phyloP scores from a whole-genome alignment of 2,329 filamentous ascomycete species.

The Nothomitra cinnamomea region DNA sequence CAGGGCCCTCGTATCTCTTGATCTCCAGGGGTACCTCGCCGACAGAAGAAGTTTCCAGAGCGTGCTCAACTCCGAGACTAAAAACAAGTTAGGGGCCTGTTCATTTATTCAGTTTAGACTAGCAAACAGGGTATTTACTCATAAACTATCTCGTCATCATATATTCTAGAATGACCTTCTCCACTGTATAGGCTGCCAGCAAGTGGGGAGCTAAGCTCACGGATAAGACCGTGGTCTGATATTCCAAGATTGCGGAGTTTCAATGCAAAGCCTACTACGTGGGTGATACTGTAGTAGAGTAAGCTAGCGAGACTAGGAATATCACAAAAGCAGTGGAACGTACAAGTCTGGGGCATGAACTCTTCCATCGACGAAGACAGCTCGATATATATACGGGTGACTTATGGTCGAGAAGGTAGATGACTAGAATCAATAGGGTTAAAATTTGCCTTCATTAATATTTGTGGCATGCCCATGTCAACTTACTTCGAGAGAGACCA shows the following conservation, averaged over 20 bases:
- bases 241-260: slow-evolving; percentile 89
- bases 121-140: slow-evolving; percentile 31
- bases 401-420: slow-evolving; percentile 71
- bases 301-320: neutral
- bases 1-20: slow-evolving; percentile 29
- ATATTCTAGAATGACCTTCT: slow-evolving; percentile 83
- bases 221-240: slow-evolving; percentile 80
- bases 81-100: neutral
- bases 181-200: slow-evolving; percentile 84
- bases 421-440: slow-evolving; percentile 33
- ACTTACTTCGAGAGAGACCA: slow-evolving; percentile 74
- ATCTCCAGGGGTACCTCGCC: slow-evolving; percentile 32
- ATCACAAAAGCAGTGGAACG: slow-evolving; percentile 13
- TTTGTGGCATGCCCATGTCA: neutral
- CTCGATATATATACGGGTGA: slow-evolving; percentile 86
- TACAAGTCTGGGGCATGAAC: slow-evolving; percentile 83
- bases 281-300: slow-evolving; percentile 42
- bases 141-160: slow-evolving; percentile 79
- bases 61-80: slow-evolving; percentile 52
- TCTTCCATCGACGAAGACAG: slow-evolving; percentile 89
- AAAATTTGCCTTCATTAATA: neutral
- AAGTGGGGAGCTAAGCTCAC: slow-evolving; percentile 73
- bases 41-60: slow-evolving; percentile 50
- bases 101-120: neutral
- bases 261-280: slow-evolving; percentile 80